Evolutionary conservation across 2,329 filamentous ascomycete species (phyloP).

Genomic region (Aphanoascus verrucosus): DNA sequence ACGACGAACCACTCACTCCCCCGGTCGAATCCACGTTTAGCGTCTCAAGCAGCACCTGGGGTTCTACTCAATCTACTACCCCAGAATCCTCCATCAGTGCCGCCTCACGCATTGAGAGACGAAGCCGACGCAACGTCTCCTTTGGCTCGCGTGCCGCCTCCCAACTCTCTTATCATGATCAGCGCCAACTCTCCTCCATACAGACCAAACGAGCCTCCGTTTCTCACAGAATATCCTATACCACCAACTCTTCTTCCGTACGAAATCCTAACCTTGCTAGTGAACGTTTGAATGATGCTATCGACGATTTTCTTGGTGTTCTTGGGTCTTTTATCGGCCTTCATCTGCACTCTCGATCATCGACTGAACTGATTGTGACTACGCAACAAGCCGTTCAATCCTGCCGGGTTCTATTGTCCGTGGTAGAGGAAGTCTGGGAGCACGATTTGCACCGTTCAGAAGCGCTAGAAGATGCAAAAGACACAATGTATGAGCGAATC

Average conservation of each 20-base stretch:
- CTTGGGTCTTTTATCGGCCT: constrained; percentile 90
- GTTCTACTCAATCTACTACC: constrained; percentile 3
- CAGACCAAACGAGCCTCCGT: constrained; percentile 41
- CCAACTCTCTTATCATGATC: constrained; percentile 11
- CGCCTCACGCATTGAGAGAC: not conserved
- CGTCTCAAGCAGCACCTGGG: constrained; percentile 3
- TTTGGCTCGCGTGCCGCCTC: constrained; percentile 5
- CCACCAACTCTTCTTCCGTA: constrained; percentile 52
- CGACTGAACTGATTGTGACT: constrained; percentile 67
- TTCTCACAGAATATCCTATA: constrained; percentile 67
- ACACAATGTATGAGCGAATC: constrained; percentile 68
- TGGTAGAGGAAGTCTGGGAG: constrained; percentile 72
- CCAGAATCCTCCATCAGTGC: constrained; percentile 5
- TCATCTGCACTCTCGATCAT: constrained; percentile 84
- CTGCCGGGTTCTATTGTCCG: constrained; percentile 64
- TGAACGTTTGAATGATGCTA: constrained; percentile 64
- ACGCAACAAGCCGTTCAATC: constrained; percentile 76
- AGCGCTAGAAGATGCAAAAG: constrained; percentile 56
- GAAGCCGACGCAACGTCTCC: not conserved
- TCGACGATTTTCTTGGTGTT: constrained; percentile 82
- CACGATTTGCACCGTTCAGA: constrained; percentile 61
- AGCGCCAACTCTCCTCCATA: constrained; percentile 25
- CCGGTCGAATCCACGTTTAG: constrained; percentile 30
- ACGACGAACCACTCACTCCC: constrained; percentile 29
- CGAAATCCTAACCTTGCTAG: constrained; percentile 68